Conservation (phyloP, 129 eudicot species). For the Flaveria brownii region DNA sequence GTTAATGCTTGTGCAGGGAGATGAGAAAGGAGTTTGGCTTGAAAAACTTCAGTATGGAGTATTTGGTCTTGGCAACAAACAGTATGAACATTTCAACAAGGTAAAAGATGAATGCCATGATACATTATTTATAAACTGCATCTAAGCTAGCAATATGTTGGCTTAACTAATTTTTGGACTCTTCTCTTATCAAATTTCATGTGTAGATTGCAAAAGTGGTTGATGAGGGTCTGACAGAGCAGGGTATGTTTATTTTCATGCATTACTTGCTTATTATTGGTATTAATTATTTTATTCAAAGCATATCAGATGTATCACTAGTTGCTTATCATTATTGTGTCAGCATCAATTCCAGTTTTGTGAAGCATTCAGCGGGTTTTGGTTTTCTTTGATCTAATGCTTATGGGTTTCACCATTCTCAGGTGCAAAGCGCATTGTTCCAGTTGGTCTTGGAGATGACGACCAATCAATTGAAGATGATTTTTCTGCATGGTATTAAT, state of each 20-base stretch:
- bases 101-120: slow-evolving; percentile 32
- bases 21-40: slow-evolving; percentile 71
- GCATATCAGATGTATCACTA: neutral
- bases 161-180: slow-evolving; percentile 23
- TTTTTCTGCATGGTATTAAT: slow-evolving; percentile 78
- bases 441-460: slow-evolving; percentile 96
- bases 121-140: neutral
- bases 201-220: slow-evolving; percentile 75
- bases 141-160: slow-evolving; percentile 17
- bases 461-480: slow-evolving; percentile 98
- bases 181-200: neutral
- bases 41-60: slow-evolving; percentile 78
- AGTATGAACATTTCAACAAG: slow-evolving; percentile 97
- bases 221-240: slow-evolving; percentile 65
- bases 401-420: slow-evolving; percentile 26
- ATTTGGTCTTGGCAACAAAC: slow-evolving; percentile 92
- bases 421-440: slow-evolving; percentile 87
- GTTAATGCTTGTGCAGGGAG: slow-evolving; percentile 43
- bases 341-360: neutral
- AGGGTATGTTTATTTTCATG: slow-evolving; percentile 51
- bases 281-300: neutral
- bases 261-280: neutral
- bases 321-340: neutral
- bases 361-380: neutral
- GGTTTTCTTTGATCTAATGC: slow-evolving; percentile 9